Percentiles rank a stretch among this genome's conserved stretches.
phyloP scores from a whole-genome alignment of 106 monocot genomes.

The Platanthera zijinensis region DNA sequence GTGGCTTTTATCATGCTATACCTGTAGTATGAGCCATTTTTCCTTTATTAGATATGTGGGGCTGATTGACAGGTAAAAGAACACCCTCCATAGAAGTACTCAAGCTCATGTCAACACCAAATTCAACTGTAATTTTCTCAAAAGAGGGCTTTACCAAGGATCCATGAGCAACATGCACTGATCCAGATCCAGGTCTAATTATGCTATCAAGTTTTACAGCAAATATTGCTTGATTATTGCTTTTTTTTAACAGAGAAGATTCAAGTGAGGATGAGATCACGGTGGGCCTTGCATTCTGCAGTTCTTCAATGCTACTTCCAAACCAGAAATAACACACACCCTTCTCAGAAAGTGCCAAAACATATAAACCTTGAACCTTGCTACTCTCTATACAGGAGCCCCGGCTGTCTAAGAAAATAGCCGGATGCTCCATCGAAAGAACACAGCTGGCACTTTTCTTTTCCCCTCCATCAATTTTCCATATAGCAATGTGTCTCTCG shows the following conservation, averaged over 20 bases:
- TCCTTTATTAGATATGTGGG: conserved; percentile 28
- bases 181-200: conserved; percentile 21
- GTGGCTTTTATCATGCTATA: conserved; percentile 3
- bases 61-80: conserved; percentile 43
- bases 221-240: conserved; percentile 39
- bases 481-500: conserved; percentile 73
- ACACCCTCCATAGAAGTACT: conserved; percentile 41
- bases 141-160: conserved; percentile 77
- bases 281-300: conserved; percentile 55
- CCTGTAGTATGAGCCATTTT: conserved; percentile 39
- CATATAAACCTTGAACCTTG: conserved; percentile 30
- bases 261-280: conserved; percentile 45
- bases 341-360: conserved; percentile 76
- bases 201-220: conserved; percentile 61
- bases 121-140: conserved; percentile 48
- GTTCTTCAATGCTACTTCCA: conserved; percentile 49
- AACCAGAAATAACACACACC: conserved; percentile 87
- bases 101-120: conserved; percentile 58
- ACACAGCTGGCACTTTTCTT: conserved; percentile 56
- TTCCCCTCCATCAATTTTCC: conserved; percentile 62
- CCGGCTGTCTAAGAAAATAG: conserved; percentile 61
- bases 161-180: conserved; percentile 57
- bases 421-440: conserved; percentile 87
- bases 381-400: conserved; percentile 17
- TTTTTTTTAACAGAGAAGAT: conserved; percentile 21